These are phyloP conservation scores for Ambrosiella cleistominuta DNA, from an alignment of 2,329 filamentous ascomycete species.

Conservation along the genomic window DNA sequence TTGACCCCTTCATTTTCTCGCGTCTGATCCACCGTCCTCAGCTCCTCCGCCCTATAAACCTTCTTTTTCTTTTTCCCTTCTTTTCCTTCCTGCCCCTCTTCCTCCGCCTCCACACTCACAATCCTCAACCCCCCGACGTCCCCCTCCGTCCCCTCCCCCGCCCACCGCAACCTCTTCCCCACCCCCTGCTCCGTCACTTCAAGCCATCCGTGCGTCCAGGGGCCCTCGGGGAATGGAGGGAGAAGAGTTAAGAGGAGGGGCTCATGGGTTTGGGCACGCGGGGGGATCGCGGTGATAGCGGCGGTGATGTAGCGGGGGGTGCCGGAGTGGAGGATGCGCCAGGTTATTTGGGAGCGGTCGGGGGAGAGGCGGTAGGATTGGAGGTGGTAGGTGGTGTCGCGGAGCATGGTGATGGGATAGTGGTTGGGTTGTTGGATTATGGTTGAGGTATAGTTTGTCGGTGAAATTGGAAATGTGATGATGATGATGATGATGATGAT, in stretches of 20 bases:
- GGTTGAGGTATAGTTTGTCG: neutral
- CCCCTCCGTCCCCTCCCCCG: neutral
- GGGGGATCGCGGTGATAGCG: neutral
- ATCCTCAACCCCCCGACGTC: neutral
- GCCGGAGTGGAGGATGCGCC: constrained; percentile 1
- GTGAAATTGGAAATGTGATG: neutral
- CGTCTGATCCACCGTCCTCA: neutral
- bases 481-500: no score
- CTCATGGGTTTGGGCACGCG: constrained; percentile 1
- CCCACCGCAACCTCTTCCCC: neutral
- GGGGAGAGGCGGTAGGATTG: constrained; percentile 6
- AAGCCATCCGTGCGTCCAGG: neutral
- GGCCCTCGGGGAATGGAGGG: neutral
- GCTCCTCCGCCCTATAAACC: neutral
- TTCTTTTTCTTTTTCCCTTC: neutral
- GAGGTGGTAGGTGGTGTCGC: neutral
- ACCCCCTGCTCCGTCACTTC: neutral
- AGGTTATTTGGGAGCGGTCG: constrained; percentile 1
- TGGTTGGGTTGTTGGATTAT: neutral
- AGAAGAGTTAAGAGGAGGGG: constrained; percentile 1
- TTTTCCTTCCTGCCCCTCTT: neutral
- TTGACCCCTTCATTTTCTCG: neutral
- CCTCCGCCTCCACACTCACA: neutral
- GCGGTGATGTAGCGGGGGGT: neutral
- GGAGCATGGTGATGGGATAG: neutral